These are phyloP conservation scores for Spathaspora passalidarum DNA, from an alignment of 805 yeast genomes.

Conservation along the genomic window DNA sequence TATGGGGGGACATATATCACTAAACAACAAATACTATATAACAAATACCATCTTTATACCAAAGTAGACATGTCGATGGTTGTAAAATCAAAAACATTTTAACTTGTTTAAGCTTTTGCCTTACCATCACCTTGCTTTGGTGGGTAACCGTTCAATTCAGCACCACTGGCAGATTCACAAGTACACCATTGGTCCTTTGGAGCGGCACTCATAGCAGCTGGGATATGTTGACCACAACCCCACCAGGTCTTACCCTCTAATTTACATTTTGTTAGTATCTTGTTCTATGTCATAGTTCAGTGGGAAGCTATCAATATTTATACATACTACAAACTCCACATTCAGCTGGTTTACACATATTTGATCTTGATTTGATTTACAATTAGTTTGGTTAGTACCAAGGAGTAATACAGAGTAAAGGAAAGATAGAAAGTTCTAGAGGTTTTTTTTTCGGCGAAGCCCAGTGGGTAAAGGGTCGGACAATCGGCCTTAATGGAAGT, in stretches of 20 bases:
- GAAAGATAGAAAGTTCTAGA: not conserved
- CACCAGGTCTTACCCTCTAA: constrained; percentile 31
- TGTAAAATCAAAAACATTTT: not conserved
- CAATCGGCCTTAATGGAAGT: not conserved
- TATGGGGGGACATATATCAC: not conserved
- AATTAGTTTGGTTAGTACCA: not conserved
- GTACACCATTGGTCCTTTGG: constrained; percentile 37
- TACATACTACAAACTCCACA: constrained; percentile 30
- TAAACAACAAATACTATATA: not conserved
- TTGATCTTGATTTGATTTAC: not conserved
- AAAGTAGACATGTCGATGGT: no score
- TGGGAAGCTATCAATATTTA: not conserved
- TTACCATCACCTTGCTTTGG: constrained; percentile 25
- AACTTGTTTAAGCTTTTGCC: not conserved
- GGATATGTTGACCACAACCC: constrained; percentile 46
- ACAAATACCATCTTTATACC: not conserved
- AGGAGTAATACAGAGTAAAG: not conserved
- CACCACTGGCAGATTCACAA: constrained; percentile 19
- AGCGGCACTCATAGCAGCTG: constrained; percentile 34
- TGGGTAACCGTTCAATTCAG: constrained; percentile 20
- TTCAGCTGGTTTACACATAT: constrained; percentile 32
- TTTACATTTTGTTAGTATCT: constrained; percentile 5
- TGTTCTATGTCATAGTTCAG: not conserved
- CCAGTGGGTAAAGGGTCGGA: not conserved
- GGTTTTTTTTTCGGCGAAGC: not conserved